Evolutionary conservation across 306 rosid genomes (phyloP).

Genomic region (Cucumis melo): DNA sequence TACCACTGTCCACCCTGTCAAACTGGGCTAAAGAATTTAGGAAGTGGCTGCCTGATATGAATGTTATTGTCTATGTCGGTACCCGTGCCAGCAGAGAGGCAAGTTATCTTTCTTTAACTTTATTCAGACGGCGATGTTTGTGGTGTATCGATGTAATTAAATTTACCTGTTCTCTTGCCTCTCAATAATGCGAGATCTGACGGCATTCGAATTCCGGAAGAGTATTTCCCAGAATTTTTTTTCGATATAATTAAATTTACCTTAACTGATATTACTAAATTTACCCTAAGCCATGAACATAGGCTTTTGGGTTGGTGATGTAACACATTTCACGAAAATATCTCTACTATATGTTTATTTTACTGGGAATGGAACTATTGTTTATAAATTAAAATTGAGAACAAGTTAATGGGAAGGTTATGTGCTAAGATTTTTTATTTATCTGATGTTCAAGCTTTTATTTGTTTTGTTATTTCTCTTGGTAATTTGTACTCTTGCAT

Average conservation of each 20-base stretch:
- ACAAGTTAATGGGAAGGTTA: background rate
- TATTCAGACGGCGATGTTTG: background rate
- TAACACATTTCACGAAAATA: background rate
- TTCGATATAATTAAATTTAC: too few species aligned
- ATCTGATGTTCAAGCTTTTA: background rate
- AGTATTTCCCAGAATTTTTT: too few species aligned
- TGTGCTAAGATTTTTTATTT: background rate
- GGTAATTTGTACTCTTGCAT: background rate
- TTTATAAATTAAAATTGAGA: background rate
- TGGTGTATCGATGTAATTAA: background rate
- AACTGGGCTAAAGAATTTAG: conserved; percentile 99
- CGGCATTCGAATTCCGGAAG: too few species aligned
- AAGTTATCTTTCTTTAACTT: conserved; percentile 10
- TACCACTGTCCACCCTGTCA: conserved; percentile 88
- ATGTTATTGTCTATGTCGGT: conserved; percentile 90
- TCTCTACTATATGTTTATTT: background rate
- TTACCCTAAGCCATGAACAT: too few species aligned
- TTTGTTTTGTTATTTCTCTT: background rate
- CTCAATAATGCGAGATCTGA: too few species aligned
- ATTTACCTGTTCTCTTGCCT: too few species aligned
- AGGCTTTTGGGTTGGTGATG: background rate
- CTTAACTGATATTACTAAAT: too few species aligned
- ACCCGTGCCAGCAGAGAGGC: conserved; percentile 99
- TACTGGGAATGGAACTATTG: background rate
- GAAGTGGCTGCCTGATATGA: conserved; percentile 99